A percentile compares a stretch with the other conserved stretches of the same genome.
These are phyloP conservation scores for Vigna reflexopilosa DNA, from an alignment of 306 rosid genomes.

Conservation along the genomic window DNA sequence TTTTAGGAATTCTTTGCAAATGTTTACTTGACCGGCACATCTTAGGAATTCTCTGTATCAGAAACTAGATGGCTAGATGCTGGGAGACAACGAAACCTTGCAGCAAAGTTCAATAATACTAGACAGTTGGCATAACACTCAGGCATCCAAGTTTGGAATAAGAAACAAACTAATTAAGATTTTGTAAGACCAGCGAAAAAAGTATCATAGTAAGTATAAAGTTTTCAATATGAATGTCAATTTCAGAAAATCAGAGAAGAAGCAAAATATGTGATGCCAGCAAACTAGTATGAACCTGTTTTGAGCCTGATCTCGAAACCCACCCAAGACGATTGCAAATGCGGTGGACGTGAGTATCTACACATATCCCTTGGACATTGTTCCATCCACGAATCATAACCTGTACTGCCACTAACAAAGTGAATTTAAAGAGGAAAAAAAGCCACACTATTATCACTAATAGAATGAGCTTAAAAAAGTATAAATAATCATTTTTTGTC, in stretches of 20 bases:
- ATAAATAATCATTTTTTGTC: not conserved
- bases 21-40: not conserved
- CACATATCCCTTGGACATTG: slow-evolving; percentile 95
- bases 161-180: too few relatives aligned
- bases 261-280: slow-evolving; percentile 21
- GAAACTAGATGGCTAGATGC: slow-evolving; percentile 12
- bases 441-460: slow-evolving; percentile 27
- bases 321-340: slow-evolving; percentile 94
- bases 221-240: not conserved
- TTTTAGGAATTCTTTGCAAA: not conserved
- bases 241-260: slow-evolving; percentile 23
- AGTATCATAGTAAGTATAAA: too few relatives aligned
- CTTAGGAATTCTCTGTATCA: not conserved
- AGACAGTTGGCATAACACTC: not conserved
- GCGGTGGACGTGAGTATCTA: slow-evolving; percentile 94
- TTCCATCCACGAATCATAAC: slow-evolving; percentile 96
- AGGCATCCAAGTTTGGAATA: too few relatives aligned
- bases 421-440: slow-evolving; percentile 22
- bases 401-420: slow-evolving; percentile 51
- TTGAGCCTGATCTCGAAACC: slow-evolving; percentile 76
- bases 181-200: too few relatives aligned
- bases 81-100: slow-evolving; percentile 11
- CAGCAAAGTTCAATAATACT: slow-evolving; percentile 6
- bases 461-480: slow-evolving; percentile 30
- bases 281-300: slow-evolving; percentile 64